Percentiles rank a stretch among this genome's conserved stretches.
phyloP scores from a whole-genome alignment of 371 early-diverging fungal species.

The Zancudomyces culisetae region DNA sequence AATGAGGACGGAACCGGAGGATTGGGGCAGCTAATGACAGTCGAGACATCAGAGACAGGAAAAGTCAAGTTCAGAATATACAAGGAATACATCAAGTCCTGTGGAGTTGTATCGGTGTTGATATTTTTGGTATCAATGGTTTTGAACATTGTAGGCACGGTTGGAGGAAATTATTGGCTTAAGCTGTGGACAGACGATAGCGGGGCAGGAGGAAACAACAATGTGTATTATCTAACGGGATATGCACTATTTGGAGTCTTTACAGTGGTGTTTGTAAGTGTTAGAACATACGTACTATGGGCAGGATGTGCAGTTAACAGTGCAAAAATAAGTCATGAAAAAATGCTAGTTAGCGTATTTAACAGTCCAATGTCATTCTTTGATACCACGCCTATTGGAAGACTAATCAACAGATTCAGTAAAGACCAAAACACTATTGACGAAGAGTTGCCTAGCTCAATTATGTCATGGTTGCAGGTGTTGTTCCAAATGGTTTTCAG shows the following conservation, averaged over 20 bases:
- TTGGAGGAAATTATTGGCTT: conserved; percentile 44
- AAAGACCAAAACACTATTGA: conserved; percentile 75
- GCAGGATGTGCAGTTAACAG: conserved; percentile 58
- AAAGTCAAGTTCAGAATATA: conserved; percentile 52
- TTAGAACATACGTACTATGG: conserved; percentile 56
- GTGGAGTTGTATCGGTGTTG: conserved; percentile 24
- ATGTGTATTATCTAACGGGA: conserved; percentile 37
- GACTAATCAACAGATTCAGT: conserved; percentile 71
- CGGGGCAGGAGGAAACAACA: conserved; percentile 1
- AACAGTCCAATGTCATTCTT: conserved; percentile 82
- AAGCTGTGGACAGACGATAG: conserved; percentile 40
- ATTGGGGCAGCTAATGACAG: conserved; percentile 32
- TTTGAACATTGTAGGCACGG: conserved; percentile 14
- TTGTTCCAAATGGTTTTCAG: conserved; percentile 34
- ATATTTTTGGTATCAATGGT: conserved; percentile 7
- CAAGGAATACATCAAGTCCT: conserved; percentile 51
- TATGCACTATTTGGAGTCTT: conserved; percentile 58
- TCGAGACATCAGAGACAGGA: conserved; percentile 62
- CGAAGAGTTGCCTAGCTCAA: conserved; percentile 36
- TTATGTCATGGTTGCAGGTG: conserved; percentile 17
- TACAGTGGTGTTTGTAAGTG: conserved; percentile 34
- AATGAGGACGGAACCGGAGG: conserved; percentile 30
- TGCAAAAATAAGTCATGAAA: conserved; percentile 19
- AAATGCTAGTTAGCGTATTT: conserved; percentile 19
- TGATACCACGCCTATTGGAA: conserved; percentile 74